Base-by-base conservation (phyloP, 306 rosid species). In the Morella rubra region DNA sequence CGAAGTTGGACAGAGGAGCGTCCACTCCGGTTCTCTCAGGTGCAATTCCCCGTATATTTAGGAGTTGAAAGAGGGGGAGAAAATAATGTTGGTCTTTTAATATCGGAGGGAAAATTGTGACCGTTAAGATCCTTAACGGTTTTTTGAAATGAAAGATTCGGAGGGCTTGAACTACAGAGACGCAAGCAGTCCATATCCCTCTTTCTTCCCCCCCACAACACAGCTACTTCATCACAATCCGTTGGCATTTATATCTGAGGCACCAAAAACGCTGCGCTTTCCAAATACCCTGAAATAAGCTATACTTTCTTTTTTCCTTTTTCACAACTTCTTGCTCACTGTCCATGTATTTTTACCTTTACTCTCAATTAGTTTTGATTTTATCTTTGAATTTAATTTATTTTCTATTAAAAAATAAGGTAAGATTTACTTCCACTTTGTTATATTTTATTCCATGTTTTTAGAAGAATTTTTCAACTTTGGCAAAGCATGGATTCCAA, bases 1-100 rank as follows among this genome's bases (percentile, higher is more conserved):
- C 0, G 93, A 84, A 73, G 85, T 74, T 7, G 55, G 91, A 85
- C 15, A 85, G 81, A 69, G 90, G 81, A 82, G 76, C 64, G 24
- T 81, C 89, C n/a, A 71, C 86, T 9, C 62, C 47, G 18, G 65
- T 69, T 50, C 80, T 46, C n/a, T 32, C 81, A 62, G n/a, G 73
- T 81, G 83, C 85, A 85, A 73, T 72, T 87, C 56, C 56, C 67
- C 53, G 62, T 80, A 79, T 59, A 73, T 54, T 54, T 42, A 41
- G 80, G 55, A 52, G 15, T 16, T n/a, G 69, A 76, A 0, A 32
- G 71, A 71, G 56, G 19, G 52, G 73, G 42, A 68, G 56, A 79
- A 58, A 40, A 47, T 24, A 32, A 40, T 42, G 41, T 65, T 59
- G 74, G 50, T 40, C 59, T 75, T 71, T 78, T 79, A 6, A 66